These are phyloP conservation scores for Diaporthe capsici DNA, from an alignment of 2,329 filamentous ascomycete genomes.

Conservation along the genomic window DNA sequence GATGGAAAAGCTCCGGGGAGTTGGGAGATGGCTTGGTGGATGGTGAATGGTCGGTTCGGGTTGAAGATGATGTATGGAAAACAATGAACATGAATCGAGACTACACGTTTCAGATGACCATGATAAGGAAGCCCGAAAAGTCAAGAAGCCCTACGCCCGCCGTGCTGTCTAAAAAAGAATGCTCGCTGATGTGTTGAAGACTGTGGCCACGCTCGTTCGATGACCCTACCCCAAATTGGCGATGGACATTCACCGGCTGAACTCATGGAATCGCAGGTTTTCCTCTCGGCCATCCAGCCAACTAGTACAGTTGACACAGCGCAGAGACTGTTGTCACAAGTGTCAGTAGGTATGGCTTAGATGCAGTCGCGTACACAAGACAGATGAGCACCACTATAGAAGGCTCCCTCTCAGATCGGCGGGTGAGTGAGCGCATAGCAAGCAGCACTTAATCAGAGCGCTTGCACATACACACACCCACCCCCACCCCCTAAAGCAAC, in stretches of 20 bases:
- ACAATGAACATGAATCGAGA: constrained; percentile 26
- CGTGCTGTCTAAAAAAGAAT: not conserved
- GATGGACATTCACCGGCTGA: not conserved
- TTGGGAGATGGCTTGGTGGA: not conserved
- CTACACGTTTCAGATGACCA: constrained; percentile 15
- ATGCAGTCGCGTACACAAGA: not conserved
- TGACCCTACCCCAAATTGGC: not conserved
- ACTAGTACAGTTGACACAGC: constrained; percentile 65
- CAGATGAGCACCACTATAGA: not conserved
- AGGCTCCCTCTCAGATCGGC: not conserved
- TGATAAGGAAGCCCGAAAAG: not conserved
- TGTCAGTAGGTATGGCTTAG: not conserved
- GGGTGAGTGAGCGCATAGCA: not conserved
- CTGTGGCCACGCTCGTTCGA: not conserved
- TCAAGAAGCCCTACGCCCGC: not conserved
- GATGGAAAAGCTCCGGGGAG: not conserved
- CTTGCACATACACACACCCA: not conserved
- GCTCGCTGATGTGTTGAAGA: constrained; percentile 18
- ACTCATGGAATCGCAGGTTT: not conserved
- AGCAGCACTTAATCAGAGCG: not conserved
- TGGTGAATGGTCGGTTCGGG: not conserved
- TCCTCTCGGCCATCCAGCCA: constrained; percentile 67
- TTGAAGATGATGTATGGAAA: constrained; percentile 29
- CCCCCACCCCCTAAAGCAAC: not conserved
- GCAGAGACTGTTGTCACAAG: constrained; percentile 51